These are phyloP conservation scores for Aspergillus uvarum DNA, from an alignment of 2,329 filamentous ascomycete genomes.

Conservation along the genomic window DNA sequence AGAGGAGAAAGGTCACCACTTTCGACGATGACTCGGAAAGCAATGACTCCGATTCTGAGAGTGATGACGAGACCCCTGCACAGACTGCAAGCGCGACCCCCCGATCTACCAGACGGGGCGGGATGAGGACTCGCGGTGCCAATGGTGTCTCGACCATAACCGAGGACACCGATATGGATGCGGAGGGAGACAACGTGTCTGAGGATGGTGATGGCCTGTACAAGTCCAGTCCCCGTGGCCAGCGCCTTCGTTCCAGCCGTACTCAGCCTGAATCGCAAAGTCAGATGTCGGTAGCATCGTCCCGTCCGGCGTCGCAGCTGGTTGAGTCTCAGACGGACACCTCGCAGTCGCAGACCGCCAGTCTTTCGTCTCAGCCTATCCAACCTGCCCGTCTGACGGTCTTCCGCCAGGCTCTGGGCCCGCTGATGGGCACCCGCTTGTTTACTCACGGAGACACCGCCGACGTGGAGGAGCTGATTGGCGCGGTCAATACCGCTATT, in stretches of 20 bases:
- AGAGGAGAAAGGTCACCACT: conserved; percentile 75
- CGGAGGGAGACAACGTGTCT: conserved; percentile 54
- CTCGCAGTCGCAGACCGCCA: conserved; percentile 29
- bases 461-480: conserved; percentile 70
- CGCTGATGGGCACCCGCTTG: conserved; percentile 75
- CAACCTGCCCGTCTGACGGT: conserved; percentile 62
- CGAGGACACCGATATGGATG: conserved; percentile 42
- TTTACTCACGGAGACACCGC: conserved; percentile 80
- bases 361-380: conserved; percentile 42
- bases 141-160: conserved; percentile 40
- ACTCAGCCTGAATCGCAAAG: conserved; percentile 38
- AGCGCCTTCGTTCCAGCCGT: conserved; percentile 39
- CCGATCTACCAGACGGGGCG: conserved; percentile 34
- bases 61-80: conserved; percentile 27
- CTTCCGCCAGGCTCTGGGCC: conserved; percentile 80
- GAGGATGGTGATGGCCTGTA: conserved; percentile 56
- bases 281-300: conserved; percentile 74
- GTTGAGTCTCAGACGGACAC: conserved; percentile 53
- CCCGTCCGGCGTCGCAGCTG: conserved; percentile 72
- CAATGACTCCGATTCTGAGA: conserved; percentile 42
- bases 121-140: conserved; percentile 35
- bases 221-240: conserved; percentile 50
- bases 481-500: conserved; percentile 74
- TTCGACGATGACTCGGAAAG: conserved; percentile 60
- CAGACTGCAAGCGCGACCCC: conserved; percentile 31